Conservation (phyloP, 306 rosid genomes). For the Quercus agrifolia region DNA sequence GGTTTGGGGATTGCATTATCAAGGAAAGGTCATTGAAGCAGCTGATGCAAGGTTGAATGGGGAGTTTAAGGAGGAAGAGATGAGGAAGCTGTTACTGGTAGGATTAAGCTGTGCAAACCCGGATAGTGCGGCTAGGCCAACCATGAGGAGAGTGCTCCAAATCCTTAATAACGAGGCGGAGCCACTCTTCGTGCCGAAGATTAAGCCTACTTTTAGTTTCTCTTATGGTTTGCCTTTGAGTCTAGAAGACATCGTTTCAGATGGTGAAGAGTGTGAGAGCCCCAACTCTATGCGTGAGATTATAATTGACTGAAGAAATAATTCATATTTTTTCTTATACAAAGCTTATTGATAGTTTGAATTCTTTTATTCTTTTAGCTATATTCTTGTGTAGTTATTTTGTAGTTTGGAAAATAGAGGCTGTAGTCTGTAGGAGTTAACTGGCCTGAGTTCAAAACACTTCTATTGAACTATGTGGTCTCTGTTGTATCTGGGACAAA, state of each 20-base stretch:
- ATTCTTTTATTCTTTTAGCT: conserved; percentile 34
- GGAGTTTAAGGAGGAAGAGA: conserved; percentile 43
- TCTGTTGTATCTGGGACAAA: conserved; percentile 12
- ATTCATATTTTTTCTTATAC: not conserved
- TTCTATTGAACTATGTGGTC: conserved; percentile 47
- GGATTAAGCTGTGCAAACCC: conserved; percentile 56
- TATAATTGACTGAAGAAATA: conserved; percentile 15
- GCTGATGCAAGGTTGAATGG: conserved; percentile 47
- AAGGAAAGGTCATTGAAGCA: conserved; percentile 48
- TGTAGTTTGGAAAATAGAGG: conserved; percentile 20
- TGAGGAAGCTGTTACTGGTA: conserved; percentile 44
- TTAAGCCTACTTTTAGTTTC: conserved; percentile 46
- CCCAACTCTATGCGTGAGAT: conserved; percentile 33
- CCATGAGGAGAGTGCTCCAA: conserved; percentile 52
- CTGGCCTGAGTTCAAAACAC: conserved; percentile 52
- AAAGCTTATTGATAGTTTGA: not conserved
- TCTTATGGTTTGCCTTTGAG: conserved; percentile 41
- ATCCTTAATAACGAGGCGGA: conserved; percentile 42
- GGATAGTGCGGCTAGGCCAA: conserved; percentile 41
- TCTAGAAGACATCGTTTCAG: conserved; percentile 66
- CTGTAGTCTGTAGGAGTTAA: conserved; percentile 26
- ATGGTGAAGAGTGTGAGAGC: conserved; percentile 32
- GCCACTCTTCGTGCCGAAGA: conserved; percentile 29
- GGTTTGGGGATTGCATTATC: conserved; percentile 52
- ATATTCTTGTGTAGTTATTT: not conserved